Base-by-base conservation (phyloP, 768 basidiomycete genomes). In the Suillus clintonianus region DNA sequence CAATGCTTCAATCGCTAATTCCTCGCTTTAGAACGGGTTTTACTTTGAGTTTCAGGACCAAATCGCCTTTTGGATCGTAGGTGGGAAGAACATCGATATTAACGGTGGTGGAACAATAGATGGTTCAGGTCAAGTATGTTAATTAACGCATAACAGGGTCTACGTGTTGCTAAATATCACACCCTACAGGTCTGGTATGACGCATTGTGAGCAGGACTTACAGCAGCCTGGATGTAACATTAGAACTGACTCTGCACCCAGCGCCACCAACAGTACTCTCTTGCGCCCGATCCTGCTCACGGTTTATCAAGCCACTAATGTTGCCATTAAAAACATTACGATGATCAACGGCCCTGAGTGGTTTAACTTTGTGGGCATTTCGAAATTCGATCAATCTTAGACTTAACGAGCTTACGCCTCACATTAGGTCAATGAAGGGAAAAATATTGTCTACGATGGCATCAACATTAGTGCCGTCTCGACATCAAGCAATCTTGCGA, bases 51-150 rank as follows among this genome's bases (percentile, higher is more conserved):
- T 85, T 74, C 85, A 86, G 69, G 82, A 78, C 0, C 83, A 85
- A 67, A 71, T 82, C 30, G 81, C 84, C 5, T 85, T 85, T 68
- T 88, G 85, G 85, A 73, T 85, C 5, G 70, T 86, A 3, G 84
- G 85, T 34, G 85, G 85, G 6, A 72, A 77, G 36, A 82, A 84
- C 62, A 76, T 85, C 45, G 37, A 74, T 9, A 68, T 86, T 24
- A 81, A 83, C 61, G 88, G 89, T 8, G 87, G 88, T 41, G 88
- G 88, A 13, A 86, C 85, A 3, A 77, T 90, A 19, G 86, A 89
- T 69, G 89, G 87, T 19, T 80, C 82, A 37, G 89, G 89, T 13
- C 87, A 89, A 75, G 84, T 84, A 64, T 60, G 81, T 59, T 50
- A 59, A 59, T 24, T 30, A 51, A 34, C 45, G 34, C 19, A 36